phyloP scores from a whole-genome alignment of 441 rosid species.

The Gossypium aridum region DNA sequence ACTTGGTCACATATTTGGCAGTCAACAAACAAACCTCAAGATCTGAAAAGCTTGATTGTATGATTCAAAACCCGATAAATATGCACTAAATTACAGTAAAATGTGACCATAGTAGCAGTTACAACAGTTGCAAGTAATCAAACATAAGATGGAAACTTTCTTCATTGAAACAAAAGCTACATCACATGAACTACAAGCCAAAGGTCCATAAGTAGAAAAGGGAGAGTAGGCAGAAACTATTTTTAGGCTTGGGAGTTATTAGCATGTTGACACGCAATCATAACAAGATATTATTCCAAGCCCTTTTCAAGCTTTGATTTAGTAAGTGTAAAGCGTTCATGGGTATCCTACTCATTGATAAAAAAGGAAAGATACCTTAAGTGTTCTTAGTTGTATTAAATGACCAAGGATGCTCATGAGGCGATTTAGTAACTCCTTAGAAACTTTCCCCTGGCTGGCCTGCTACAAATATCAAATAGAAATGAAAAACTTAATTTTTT shows the following conservation, averaged over 20 bases:
- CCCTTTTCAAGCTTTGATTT: background rate
- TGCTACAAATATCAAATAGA: background rate
- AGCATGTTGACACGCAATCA: background rate
- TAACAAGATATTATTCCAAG: background rate
- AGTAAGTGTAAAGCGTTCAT: background rate
- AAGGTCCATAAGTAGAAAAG: background rate
- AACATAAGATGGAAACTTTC: background rate
- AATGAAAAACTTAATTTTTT: background rate
- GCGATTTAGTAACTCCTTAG: background rate
- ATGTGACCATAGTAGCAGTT: background rate
- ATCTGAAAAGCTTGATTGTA: background rate
- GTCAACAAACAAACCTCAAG: background rate
- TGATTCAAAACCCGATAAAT: background rate
- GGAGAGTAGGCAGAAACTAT: background rate
- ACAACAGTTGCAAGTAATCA: background rate
- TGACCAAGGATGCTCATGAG: conserved; percentile 58
- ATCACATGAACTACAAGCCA: conserved; percentile 2
- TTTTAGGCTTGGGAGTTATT: background rate
- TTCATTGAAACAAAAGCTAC: background rate
- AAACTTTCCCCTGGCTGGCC: background rate
- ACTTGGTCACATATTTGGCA: background rate
- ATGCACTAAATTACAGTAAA: background rate
- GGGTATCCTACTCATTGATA: background rate
- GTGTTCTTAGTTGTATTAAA: conserved; percentile 85
- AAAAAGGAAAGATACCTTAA: conserved; percentile 9